Evolutionary conservation across 2,329 filamentous ascomycete species (phyloP), one percentile per base, ranked within the genome.

Genomic region (Penicillium nordicum): DNA sequence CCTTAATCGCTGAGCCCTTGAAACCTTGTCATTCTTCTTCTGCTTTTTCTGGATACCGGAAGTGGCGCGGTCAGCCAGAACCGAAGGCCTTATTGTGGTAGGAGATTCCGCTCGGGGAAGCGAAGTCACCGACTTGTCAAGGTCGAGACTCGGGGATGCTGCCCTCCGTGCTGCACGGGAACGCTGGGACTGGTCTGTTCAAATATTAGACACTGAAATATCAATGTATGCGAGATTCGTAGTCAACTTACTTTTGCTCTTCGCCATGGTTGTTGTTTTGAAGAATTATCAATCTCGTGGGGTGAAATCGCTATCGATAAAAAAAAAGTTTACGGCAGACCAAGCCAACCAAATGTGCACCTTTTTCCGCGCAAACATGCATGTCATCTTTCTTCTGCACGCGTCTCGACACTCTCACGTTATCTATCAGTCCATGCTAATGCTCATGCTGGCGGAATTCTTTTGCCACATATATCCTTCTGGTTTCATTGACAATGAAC

Each of bases 131-230:
- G 79, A 79, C 66, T 80, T 81, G 69, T 82, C 79, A 46, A 80
- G 66, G 59, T 82, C 70, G 60, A 82, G 71, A 51, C 80, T 80
- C 21, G 83, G 84, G 6, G 82, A 83, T 51, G 74, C 77, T 59
- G 78, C 83, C 63, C 84, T 79, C 61, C 83, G 80, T 37, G 82
- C 82, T 53, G 84, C 83, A 55, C 84, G 82, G 48, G 84, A 85
- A 66, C 82, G 82, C 16, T 78, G 62, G 2, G 82, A 81, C 47
- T 78, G 74, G 57, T 77, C 82, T 85, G 58, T 23, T 37, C 27
- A n/a, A 41, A 44, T 41, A 46, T 63, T 58, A 61, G 62, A 50
- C 21, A 48, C 30, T 25, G 2, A 10, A 25, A 50, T 21, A 30
- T 27, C 36, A 55, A 43, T 37, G 7, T 36, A 43, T 42, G 3